Evolutionary conservation across 352 stramenopile genomes (phyloP).

Genomic region (Pythium sukuiense): DNA sequence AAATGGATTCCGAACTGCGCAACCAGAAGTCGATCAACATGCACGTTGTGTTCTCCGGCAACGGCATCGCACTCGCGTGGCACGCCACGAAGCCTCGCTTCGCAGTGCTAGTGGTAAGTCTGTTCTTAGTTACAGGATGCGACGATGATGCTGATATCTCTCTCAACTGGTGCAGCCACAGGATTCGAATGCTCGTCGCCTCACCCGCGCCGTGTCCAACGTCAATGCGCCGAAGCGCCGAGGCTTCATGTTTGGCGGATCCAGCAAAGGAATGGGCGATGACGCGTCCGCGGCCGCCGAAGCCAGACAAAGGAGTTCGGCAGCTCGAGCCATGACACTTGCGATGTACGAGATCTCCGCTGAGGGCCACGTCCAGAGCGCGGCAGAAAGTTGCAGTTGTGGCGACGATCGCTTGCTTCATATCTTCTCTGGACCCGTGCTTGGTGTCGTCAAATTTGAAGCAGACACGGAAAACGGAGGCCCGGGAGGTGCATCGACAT

Average conservation of each 20-base stretch:
- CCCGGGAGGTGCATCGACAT: conserved; percentile 20
- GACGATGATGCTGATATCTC: not conserved
- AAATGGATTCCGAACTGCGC: conserved; percentile 64
- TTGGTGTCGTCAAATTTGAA: conserved; percentile 65
- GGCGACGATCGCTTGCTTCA: conserved; percentile 63
- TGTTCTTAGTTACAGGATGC: not conserved
- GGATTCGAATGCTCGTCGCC: conserved; percentile 45
- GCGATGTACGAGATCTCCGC: conserved; percentile 35
- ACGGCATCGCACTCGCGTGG: conserved; percentile 65
- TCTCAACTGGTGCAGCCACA: conserved; percentile 38
- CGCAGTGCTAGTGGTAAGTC: conserved; percentile 49
- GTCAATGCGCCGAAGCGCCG: conserved; percentile 44
- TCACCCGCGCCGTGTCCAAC: conserved; percentile 35
- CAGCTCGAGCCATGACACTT: conserved; percentile 42
- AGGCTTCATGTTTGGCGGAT: conserved; percentile 71
- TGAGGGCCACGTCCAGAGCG: conserved; percentile 48
- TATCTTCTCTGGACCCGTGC: conserved; percentile 66
- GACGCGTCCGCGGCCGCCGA: conserved; percentile 31
- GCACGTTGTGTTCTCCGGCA: conserved; percentile 54
- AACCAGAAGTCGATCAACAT: conserved; percentile 68
- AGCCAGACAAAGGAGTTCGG: conserved; percentile 35
- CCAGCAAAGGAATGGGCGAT: conserved; percentile 29
- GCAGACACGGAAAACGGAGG: conserved; percentile 22
- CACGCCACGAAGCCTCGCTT: conserved; percentile 51
- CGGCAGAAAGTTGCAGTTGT: conserved; percentile 49